Evolutionary conservation across 2,329 filamentous ascomycete genomes (phyloP).

Genomic region (Lecanicillium sp.): DNA sequence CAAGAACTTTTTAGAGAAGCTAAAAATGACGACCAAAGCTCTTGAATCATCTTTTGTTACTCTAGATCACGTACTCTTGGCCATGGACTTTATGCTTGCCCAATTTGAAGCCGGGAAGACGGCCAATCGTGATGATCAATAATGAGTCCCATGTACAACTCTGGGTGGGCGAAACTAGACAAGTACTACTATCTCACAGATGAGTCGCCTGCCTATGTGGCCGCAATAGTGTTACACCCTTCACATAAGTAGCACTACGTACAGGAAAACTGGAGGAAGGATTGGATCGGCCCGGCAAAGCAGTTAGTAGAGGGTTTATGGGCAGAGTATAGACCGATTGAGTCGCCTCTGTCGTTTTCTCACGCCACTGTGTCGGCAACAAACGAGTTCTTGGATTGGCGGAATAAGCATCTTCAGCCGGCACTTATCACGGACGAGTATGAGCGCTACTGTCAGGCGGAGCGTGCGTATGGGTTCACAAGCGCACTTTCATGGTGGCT

Average conservation of each 20-base stretch:
- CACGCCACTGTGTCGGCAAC: not conserved
- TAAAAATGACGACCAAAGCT: constrained; percentile 14
- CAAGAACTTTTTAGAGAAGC: constrained; percentile 14
- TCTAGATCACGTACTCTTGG: constrained; percentile 13
- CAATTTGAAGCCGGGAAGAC: constrained; percentile 12
- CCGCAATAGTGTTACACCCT: constrained; percentile 13
- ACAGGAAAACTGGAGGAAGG: constrained; percentile 13
- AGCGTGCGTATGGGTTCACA: constrained; percentile 12
- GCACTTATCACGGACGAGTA: constrained; percentile 8
- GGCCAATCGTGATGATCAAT: constrained; percentile 7
- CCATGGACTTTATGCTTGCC: constrained; percentile 12
- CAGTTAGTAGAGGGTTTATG: constrained; percentile 9
- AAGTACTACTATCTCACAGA: constrained; percentile 12
- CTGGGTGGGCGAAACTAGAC: constrained; percentile 13
- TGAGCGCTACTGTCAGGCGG: constrained; percentile 12
- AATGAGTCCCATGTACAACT: constrained; percentile 12
- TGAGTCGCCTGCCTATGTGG: constrained; percentile 12
- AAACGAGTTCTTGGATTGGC: constrained; percentile 13
- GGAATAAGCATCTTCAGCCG: constrained; percentile 9
- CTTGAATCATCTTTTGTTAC: constrained; percentile 13
- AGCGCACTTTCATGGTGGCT: constrained; percentile 10
- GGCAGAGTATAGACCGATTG: constrained; percentile 8
- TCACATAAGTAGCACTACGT: constrained; percentile 15
- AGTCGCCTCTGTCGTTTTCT: constrained; percentile 4
- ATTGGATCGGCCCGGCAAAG: constrained; percentile 12